Base-by-base conservation (phyloP, 1,284 basidiomycete genomes). In the Heliocybe sulcata region DNA sequence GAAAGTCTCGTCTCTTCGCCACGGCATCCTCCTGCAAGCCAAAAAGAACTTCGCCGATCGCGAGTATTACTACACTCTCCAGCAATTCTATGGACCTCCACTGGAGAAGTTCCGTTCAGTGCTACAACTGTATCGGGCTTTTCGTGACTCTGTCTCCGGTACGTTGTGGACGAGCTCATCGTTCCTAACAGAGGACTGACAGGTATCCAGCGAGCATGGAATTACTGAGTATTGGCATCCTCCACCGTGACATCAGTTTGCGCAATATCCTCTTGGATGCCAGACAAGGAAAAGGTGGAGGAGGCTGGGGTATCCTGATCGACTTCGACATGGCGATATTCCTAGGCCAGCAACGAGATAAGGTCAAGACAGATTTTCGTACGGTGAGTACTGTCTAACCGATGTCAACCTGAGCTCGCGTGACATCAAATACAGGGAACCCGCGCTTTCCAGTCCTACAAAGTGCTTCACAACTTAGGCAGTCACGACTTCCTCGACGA, bases 181-280 rank as follows among this genome's bases (percentile, higher is more conserved):
- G 12, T 31, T 12, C 4, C 12, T 31, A 6, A 12, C 29, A 31
- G 12, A 31, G 4, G 12, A 31, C 4, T 31, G 29, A 31, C 29
- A 12, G 4, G 6, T 8, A 6, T 49, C 47, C 22, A 49, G 47
- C 10, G 6, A 6, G 4, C 27, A 14, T 14, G 22, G 23, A 25
- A n/a, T 49, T 49, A 26, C 23, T 49, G 4, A 6, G 22, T 14
- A 49, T 49, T 25, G 47, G 47, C 12, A 49, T 49, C 27, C 20
- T 49, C 8, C 47, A 49, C 25, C 47, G 47, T 8, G 47, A 49
- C n/a, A 29, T 49, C 47, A 49, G 47, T 25, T n/a, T 49, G 23
- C 47, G 23, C 23, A 49, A 49, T n/a, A 49, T 49, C n/a, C 47
- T 49, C n/a, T 22, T 49, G 22, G 23, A 49, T 29, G 10, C 9